Evolutionary conservation across 108 stramenopile species (phyloP).

Genomic region (Cyclotella cryptica): DNA sequence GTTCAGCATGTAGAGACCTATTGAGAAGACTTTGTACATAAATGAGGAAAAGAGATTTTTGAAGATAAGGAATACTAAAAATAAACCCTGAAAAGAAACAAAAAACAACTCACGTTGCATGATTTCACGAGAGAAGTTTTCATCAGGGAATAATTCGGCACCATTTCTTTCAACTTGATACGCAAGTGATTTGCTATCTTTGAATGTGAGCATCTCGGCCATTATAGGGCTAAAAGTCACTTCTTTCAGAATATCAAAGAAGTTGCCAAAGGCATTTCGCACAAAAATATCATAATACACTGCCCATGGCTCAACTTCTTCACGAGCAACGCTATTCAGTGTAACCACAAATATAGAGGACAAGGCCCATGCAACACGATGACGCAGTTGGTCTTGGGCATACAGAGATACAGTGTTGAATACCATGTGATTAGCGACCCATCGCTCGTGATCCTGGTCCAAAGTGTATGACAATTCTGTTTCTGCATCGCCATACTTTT

Average conservation of each 20-base stretch:
- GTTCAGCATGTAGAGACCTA: constrained; percentile 52
- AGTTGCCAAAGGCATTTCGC: constrained; percentile 53
- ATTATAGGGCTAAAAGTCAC: constrained; percentile 48
- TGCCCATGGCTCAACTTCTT: constrained; percentile 37
- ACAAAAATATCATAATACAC: constrained; percentile 59
- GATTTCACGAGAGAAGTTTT: constrained; percentile 46
- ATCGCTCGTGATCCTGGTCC: constrained; percentile 46
- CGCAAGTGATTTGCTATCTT: constrained; percentile 33
- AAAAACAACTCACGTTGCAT: no score
- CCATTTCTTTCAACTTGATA: constrained; percentile 42
- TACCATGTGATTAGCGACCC: constrained; percentile 30
- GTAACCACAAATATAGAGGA: constrained; percentile 49
- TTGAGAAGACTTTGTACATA: no score
- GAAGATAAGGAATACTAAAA: no score
- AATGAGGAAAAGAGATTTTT: no score
- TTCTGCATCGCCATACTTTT: constrained; percentile 34
- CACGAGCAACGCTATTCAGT: constrained; percentile 17
- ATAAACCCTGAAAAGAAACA: no score
- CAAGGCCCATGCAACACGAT: constrained; percentile 61
- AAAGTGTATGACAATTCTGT: constrained; percentile 30
- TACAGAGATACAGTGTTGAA: constrained; percentile 35
- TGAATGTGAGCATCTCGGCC: constrained; percentile 46
- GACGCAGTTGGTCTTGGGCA: constrained; percentile 57
- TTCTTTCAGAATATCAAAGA: constrained; percentile 41
- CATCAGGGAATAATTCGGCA: constrained; percentile 43